Percentiles rank a stretch among this genome's conserved stretches.
These are phyloP conservation scores for Stramenopiles sp. DNA, from an alignment of 352 stramenopile species.

Conservation along the genomic window DNA sequence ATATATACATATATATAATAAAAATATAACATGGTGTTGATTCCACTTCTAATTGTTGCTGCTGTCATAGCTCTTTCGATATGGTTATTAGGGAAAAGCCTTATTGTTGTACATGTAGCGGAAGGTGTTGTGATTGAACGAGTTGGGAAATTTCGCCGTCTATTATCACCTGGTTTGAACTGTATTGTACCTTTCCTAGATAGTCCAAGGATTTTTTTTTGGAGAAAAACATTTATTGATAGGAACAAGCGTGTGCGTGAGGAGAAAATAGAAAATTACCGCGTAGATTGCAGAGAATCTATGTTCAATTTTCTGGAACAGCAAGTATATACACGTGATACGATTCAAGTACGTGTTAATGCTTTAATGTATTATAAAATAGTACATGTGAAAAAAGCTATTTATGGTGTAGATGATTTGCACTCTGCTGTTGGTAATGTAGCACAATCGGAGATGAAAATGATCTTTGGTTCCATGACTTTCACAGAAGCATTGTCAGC, in stretches of 20 bases:
- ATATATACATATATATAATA: too few relatives aligned
- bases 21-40: too few relatives aligned
- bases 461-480: constrained; percentile 26
- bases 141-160: constrained; percentile 21
- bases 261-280: constrained; percentile 15
- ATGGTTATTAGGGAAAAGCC: too few relatives aligned
- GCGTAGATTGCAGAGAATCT: constrained; percentile 21
- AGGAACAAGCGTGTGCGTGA: constrained; percentile 12
- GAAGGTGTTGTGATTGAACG: constrained; percentile 23
- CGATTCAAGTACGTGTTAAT: constrained; percentile 1
- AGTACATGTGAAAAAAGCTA: constrained; percentile 23
- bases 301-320: constrained; percentile 24
- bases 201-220: constrained; percentile 17
- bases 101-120: too few relatives aligned
- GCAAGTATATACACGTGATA: constrained; percentile 24
- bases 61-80: too few relatives aligned
- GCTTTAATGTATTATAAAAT: constrained; percentile 26
- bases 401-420: constrained; percentile 27
- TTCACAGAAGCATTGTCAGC: constrained; percentile 22
- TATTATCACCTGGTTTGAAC: constrained; percentile 19
- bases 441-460: constrained; percentile 25
- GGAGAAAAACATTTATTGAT: constrained; percentile 13
- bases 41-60: too few relatives aligned
- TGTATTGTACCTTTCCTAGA: constrained; percentile 24
- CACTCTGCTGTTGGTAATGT: constrained; percentile 22